phyloP scores from a whole-genome alignment of 768 basidiomycete genomes.

The Auriculariales sp. region DNA sequence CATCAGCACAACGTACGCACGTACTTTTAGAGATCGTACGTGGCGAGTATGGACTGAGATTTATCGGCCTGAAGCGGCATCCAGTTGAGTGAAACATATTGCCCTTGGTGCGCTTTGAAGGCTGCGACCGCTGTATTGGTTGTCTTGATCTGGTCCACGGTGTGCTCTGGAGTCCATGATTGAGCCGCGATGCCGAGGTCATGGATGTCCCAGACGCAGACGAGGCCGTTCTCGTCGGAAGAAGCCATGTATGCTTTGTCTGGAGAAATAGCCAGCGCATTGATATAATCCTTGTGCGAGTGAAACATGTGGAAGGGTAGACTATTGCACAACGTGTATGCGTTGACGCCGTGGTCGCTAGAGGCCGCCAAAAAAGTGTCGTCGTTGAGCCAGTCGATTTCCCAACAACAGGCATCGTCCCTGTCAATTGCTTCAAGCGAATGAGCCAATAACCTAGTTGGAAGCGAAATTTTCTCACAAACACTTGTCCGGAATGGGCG shows the following conservation, averaged over 20 bases:
- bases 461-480: conserved; percentile 24
- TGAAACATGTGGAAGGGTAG: conserved; percentile 19
- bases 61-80: conserved; percentile 31
- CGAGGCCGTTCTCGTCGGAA: conserved; percentile 69
- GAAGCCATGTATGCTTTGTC: no score
- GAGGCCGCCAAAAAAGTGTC: conserved; percentile 60
- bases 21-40: conserved; percentile 30
- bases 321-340: conserved; percentile 37
- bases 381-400: conserved; percentile 67
- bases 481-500: no score
- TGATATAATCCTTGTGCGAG: conserved; percentile 61
- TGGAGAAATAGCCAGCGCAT: no score
- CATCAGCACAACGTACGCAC: background rate
- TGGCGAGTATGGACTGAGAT: conserved; percentile 41
- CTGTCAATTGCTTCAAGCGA: conserved; percentile 18
- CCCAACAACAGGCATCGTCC: conserved; percentile 71
- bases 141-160: conserved; percentile 7
- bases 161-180: conserved; percentile 6
- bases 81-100: conserved; percentile 62
- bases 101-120: no score
- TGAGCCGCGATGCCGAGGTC: conserved; percentile 12
- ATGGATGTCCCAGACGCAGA: conserved; percentile 55
- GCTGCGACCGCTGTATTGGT: no score
- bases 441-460: conserved; percentile 39
- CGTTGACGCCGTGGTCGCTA: conserved; percentile 49